Evolutionary conservation across 768 basidiomycete genomes (phyloP).

Genomic region (Panellus pusillus): DNA sequence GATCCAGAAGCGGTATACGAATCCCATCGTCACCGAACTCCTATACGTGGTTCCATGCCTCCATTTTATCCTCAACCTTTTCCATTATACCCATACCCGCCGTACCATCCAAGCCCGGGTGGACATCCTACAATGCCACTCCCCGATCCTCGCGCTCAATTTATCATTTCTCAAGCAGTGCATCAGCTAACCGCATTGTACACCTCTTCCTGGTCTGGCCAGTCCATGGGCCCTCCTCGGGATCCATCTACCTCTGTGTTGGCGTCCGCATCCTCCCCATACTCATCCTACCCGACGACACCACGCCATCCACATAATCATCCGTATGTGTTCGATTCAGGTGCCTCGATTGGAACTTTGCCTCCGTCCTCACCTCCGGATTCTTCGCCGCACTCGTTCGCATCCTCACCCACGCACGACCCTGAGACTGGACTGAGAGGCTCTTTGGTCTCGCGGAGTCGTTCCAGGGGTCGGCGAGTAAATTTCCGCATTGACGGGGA

Average conservation of each 20-base stretch:
- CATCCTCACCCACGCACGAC: slow-evolving; percentile 37
- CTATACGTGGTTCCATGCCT: background rate
- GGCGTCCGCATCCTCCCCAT: slow-evolving; percentile 10
- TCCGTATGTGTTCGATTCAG: slow-evolving; percentile 43
- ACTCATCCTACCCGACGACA: slow-evolving; percentile 34
- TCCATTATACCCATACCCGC: slow-evolving; percentile 24
- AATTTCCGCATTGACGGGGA: slow-evolving; percentile 50
- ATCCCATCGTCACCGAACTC: background rate
- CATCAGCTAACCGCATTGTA: slow-evolving; percentile 41
- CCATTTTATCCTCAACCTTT: slow-evolving; percentile 12
- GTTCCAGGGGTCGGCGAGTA: slow-evolving; percentile 54
- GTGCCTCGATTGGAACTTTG: slow-evolving; percentile 45
- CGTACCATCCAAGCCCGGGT: slow-evolving; percentile 22
- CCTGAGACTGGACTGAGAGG: slow-evolving; percentile 30
- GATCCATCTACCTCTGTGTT: slow-evolving; percentile 19
- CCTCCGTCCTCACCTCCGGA: slow-evolving; percentile 54
- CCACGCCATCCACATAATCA: slow-evolving; percentile 38
- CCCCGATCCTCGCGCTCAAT: slow-evolving; percentile 41
- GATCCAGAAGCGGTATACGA: slow-evolving; percentile 3
- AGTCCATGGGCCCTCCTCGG: slow-evolving; percentile 26
- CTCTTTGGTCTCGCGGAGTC: slow-evolving; percentile 48
- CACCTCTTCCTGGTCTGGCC: slow-evolving; percentile 15
- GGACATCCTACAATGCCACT: slow-evolving; percentile 31
- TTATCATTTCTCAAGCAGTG: slow-evolving; percentile 44
- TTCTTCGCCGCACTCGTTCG: slow-evolving; percentile 45